Evolutionary conservation across 257 asterid species (phyloP), one percentile per base, ranked within the genome.

Genomic region (Ocimum tenuiflorum): DNA sequence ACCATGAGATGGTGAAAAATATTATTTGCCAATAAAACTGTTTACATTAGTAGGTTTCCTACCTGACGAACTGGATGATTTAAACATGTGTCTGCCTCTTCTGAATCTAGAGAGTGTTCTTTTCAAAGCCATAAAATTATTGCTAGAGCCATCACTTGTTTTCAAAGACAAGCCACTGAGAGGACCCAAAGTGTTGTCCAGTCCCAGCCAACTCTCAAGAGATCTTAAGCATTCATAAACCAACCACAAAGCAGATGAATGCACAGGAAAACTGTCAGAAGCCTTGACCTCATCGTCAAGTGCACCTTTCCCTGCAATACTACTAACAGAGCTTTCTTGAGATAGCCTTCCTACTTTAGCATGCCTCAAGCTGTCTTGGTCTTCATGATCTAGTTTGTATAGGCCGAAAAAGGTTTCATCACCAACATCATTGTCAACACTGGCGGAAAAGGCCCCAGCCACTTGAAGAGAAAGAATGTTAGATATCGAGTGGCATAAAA

Each of bases 291-390:
- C 80, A 68, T 78, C 75, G 72, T 83, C 87, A 43, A 67, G 52
- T 39, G 82, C 49, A 39, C 71, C 79, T 79, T 85, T 83, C 61
- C 90, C 96, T 0, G 85, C 77, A 72, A 71, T 59, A 62, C 86
- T 79, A 69, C 86, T 70, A 56, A 86, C 82, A 3, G 94, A 86
- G 82, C 97, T 83, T 81, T 94, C 95, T 79, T 82, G 88, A 51
- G 95, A 88, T 63, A 86, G 80, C 83, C 95, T 85, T 77, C 97
- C 97, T 68, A 94, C 94, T 82, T 94, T 88, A 68, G 97, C 91
- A 86, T 82, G 97, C 75, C 97, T 85, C 53, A 58, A 71, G 65
- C 69, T 75, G 71, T 85, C 96, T 83, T 86, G 91, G 67, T 94
- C 88, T 67, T 94, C 97, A 70, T 72, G 66, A 69, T 83, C 90